These are phyloP conservation scores for Amanita inopinata DNA, from an alignment of 768 basidiomycete species.

Conservation along the genomic window DNA sequence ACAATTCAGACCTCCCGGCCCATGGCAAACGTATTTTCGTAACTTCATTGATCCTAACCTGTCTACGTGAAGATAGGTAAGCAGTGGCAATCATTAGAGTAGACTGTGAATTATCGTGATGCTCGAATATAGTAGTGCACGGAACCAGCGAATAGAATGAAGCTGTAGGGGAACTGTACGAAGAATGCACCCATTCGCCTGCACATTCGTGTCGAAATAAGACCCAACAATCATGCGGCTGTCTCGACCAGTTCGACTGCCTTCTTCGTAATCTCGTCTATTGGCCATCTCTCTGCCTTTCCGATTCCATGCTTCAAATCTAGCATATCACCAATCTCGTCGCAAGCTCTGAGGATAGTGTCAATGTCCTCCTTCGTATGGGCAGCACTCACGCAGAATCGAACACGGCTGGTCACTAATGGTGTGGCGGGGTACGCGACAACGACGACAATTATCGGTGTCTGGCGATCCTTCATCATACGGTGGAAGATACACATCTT, in stretches of 20 bases:
- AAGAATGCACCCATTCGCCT: too few relatives aligned
- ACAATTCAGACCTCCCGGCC: too few relatives aligned
- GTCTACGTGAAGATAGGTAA: too few relatives aligned
- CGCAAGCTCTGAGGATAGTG: slow-evolving; percentile 71
- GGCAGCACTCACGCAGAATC: slow-evolving; percentile 90
- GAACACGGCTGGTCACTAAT: slow-evolving; percentile 76
- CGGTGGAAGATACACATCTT: slow-evolving; percentile 91
- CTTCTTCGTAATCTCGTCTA: slow-evolving; percentile 61
- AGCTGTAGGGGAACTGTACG: too few relatives aligned
- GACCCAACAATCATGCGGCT: neutral
- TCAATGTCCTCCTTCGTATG: slow-evolving; percentile 99
- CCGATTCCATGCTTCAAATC: slow-evolving; percentile 75
- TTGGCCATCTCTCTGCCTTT: slow-evolving; percentile 56
- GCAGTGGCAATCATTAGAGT: too few relatives aligned
- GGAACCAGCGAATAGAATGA: too few relatives aligned
- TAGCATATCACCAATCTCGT: slow-evolving; percentile 84
- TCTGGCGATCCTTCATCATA: slow-evolving; percentile 74
- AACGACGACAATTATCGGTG: slow-evolving; percentile 81
- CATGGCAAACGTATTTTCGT: too few relatives aligned
- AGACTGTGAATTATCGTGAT: too few relatives aligned
- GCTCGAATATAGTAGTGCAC: too few relatives aligned
- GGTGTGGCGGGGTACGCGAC: slow-evolving; percentile 89
- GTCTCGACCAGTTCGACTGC: slow-evolving; percentile 53
- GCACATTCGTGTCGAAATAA: too few relatives aligned
- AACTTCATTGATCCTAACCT: too few relatives aligned